A percentile compares a stretch with the other conserved stretches of the same genome.
Conservation (phyloP, 306 rosid genomes). For the Cicer yamashitae region DNA sequence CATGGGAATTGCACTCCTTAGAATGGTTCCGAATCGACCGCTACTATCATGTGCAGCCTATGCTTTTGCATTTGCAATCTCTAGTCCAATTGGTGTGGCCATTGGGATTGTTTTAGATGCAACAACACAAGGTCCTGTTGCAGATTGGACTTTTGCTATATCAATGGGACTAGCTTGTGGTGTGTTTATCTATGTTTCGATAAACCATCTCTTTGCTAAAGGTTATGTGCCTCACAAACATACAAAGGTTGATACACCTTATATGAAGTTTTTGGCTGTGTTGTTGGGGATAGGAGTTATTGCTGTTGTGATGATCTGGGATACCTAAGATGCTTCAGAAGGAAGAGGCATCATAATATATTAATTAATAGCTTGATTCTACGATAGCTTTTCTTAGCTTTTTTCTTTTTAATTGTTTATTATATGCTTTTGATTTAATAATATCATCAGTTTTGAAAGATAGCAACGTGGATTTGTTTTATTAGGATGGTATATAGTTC, state of each 20-base stretch:
- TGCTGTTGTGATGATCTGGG: constrained; percentile 90
- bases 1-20: constrained; percentile 88
- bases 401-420: constrained; percentile 5
- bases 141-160: constrained; percentile 80
- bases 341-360: not conserved
- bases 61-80: constrained; percentile 75
- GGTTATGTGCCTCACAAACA: constrained; percentile 59
- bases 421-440: not conserved
- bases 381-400: constrained; percentile 11
- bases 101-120: constrained; percentile 78
- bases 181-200: constrained; percentile 76
- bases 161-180: constrained; percentile 88
- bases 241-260: constrained; percentile 50
- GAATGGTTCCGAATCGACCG: constrained; percentile 73
- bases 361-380: constrained; percentile 12
- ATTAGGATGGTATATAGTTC: constrained; percentile 2
- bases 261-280: constrained; percentile 67
- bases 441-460: constrained; percentile 6
- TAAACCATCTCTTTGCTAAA: constrained; percentile 73
- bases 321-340: constrained; percentile 53
- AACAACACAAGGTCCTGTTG: constrained; percentile 69
- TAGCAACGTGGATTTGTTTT: not conserved
- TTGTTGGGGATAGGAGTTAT: constrained; percentile 69
- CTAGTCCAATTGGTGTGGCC: constrained; percentile 78
- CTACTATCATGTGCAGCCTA: constrained; percentile 60